Evolutionary conservation across 192 early-diverging fungal species (phyloP), one percentile per base, ranked within the genome.

Genomic region (Rhizophlyctis rosea): DNA sequence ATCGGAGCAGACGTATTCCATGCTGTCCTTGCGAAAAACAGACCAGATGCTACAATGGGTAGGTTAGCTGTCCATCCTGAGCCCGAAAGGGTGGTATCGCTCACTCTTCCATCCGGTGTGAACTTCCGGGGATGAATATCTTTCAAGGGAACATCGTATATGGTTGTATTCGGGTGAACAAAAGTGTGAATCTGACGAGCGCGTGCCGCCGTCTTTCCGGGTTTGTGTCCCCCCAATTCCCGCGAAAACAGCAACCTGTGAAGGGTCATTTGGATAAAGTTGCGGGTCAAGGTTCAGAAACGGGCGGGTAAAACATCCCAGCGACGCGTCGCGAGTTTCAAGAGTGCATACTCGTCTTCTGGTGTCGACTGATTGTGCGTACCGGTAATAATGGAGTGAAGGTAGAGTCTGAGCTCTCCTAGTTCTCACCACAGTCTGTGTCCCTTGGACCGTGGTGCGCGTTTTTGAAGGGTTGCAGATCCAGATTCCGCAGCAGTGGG

Each of bases 91-190:
- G 23, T 47, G 60, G n/a, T 11, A 13, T 47, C 18, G 23, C 35
- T 23, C 57, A 81, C 77, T 62, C 79, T 67, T 23, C 81, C 81
- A 51, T 81, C 75, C 0, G 81, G 74, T n/a, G 73, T 76, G 49
- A 81, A 81, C 49, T 76, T 75, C 51, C 77, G 47, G 18, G 71
- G 35, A 31, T 64, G 49, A 34, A 27, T 48, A 23, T 48, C 36
- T 7, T 57, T 47, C 0, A 61, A 52, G 21, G 47, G 27, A 16
- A 81, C 70, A 25, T 84, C 73, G 34, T 73, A 78, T 32, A 69
- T 28, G 14, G 81, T 78, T 30, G 69, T 52, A 33, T 78, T 81
- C 33, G 79, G 79, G 35, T 75, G 69, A 4, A 79, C 52, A 30
- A 18, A 55, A 2, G 64, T 44, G 57, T 44, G 18, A 44, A 18